Base-by-base conservation (phyloP, 371 early-diverging fungal species). In the Phascolomyces articulosus region DNA sequence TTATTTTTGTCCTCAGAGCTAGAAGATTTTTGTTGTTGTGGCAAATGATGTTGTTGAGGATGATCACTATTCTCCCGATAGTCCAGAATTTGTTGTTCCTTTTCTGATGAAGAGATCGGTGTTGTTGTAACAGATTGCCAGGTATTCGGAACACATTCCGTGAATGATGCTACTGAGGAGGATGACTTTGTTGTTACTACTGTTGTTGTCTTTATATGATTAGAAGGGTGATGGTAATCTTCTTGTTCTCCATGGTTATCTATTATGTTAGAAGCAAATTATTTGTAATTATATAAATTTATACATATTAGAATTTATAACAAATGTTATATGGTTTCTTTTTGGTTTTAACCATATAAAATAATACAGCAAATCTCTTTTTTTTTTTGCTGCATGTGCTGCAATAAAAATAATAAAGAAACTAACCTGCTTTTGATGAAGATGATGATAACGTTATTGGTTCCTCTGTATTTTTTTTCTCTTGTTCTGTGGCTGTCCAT, bases 331-430 rank as follows among this genome's bases (percentile, higher is more conserved):
- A 9, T 34, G 0, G 34, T 11, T 34, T 34, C 34, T 34, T 34
- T 34, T 34, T 34, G 6, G 11, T 11, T 2, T 34, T 34, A 34
- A 34, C 34, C 34, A 34, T 34, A 34, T 2, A 34, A 34, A 34
- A 31, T 6, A 34, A 34, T 9, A 2, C 11, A 21, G 51, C 51
- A 26, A n/a, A 26, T 23, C 51, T 51, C 23, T 51, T 51, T 26
- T 51, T 51, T 51, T 51, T 51, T 24, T 21, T 51, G 51, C 27
- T 55, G 31, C 27, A 55, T 55, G 55, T 55, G 24, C 55, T 55
- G 29, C 29, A 55, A 29, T 28, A 29, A 29, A 29, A 55, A 29
- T n/a, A 44, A 4, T n/a, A n/a, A 44, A 44, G 16, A 8, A 44
- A 44, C 44, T 44, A 44, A 44, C 44, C 44, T 44, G 44, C 44